Evolutionary conservation across 352 stramenopile species (phyloP).

Genomic region (Globisporangium rhizosaccharum): DNA sequence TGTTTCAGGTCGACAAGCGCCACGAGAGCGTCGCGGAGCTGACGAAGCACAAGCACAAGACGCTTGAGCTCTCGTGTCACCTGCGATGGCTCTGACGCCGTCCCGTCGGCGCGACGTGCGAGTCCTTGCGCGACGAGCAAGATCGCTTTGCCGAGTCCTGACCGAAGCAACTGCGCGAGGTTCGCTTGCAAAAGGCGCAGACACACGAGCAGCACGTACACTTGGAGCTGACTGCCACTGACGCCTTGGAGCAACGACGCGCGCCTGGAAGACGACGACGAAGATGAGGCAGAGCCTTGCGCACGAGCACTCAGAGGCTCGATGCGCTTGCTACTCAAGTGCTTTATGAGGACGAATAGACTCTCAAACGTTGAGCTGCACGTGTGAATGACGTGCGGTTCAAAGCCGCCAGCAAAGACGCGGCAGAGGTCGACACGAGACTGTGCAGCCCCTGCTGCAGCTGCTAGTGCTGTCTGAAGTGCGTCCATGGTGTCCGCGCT

Average conservation of each 20-base stretch:
- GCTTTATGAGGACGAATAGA: constrained; percentile 27
- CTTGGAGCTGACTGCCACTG: constrained; percentile 22
- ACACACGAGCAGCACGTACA: constrained; percentile 62
- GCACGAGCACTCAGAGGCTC: constrained; percentile 9
- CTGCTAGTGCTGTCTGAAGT: constrained; percentile 7
- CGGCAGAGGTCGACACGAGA: constrained; percentile 1
- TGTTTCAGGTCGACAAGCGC: constrained; percentile 30
- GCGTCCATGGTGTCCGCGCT: constrained; percentile 16
- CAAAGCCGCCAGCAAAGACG: constrained; percentile 35
- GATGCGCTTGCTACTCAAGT: constrained; percentile 36
- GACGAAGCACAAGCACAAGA: constrained; percentile 1
- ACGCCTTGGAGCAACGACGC: neutral
- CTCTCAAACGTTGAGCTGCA: constrained; percentile 45
- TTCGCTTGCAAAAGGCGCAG: constrained; percentile 78
- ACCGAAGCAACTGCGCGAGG: constrained; percentile 59
- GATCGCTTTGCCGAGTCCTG: constrained; percentile 36
- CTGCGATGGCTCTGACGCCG: neutral
- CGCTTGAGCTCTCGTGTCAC: constrained; percentile 3
- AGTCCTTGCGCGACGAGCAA: constrained; percentile 12
- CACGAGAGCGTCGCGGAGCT: constrained; percentile 25
- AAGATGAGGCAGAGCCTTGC: neutral
- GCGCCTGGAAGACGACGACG: neutral
- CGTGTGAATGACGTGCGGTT: constrained; percentile 32
- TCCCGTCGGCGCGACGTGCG: neutral
- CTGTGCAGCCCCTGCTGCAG: neutral